phyloP scores from a whole-genome alignment of 2,329 filamentous ascomycete species.

The Neofusicoccum laricinum region DNA sequence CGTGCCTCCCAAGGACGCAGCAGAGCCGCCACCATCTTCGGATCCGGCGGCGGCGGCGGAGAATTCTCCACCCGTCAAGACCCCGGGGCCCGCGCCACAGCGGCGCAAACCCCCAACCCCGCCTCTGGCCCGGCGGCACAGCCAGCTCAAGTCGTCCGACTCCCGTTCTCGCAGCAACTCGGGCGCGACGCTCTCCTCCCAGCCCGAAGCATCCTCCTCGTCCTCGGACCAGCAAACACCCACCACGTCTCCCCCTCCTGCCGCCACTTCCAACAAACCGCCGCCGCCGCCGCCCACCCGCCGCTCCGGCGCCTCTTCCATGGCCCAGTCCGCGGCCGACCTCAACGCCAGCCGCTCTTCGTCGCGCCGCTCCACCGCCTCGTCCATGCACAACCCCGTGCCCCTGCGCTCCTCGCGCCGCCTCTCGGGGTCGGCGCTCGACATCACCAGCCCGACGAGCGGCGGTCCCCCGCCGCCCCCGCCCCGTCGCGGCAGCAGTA shows the following conservation, averaged over 20 bases:
- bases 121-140: constrained; percentile 32
- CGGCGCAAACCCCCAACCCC: constrained; percentile 21
- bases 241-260: neutral
- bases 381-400: constrained; percentile 8
- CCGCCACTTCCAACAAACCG: neutral
- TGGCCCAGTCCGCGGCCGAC: neutral
- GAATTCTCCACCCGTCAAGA: neutral
- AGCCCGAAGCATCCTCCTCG: constrained; percentile 19
- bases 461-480: constrained; percentile 3
- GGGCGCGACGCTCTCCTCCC: constrained; percentile 34
- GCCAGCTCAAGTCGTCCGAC: constrained; percentile 28
- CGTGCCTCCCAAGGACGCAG: constrained; percentile 12
- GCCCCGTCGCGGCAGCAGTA: constrained; percentile 9
- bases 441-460: neutral
- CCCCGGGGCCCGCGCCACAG: constrained; percentile 19
- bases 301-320: constrained; percentile 8
- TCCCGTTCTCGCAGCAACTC: constrained; percentile 36
- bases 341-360: constrained; percentile 5
- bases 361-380: constrained; percentile 13
- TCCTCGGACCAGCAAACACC: neutral
- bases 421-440: constrained; percentile 11
- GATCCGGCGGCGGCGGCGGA: neutral
- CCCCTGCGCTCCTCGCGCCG: neutral
- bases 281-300: constrained; percentile 11
- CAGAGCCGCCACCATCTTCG: neutral